A percentile compares a stretch with the other conserved stretches of the same genome.
These are phyloP conservation scores for Gentiana straminea DNA, from an alignment of 257 asterid genomes.

Conservation along the genomic window DNA sequence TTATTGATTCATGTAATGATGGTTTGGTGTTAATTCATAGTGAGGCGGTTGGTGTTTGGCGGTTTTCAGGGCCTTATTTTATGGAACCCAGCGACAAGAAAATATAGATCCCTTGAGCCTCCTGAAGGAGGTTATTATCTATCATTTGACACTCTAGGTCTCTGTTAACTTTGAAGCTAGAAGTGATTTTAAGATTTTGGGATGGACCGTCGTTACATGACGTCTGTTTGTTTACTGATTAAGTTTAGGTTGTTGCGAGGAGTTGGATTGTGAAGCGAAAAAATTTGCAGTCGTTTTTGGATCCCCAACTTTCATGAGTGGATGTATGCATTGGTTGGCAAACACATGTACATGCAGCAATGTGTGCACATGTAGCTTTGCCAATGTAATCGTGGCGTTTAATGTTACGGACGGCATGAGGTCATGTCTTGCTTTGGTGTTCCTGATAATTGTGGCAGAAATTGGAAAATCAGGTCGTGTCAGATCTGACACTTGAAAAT, in stretches of 20 bases:
- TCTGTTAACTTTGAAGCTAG: not conserved
- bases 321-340: conserved; percentile 4
- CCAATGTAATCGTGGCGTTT: not conserved
- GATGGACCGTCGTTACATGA: too few relatives aligned
- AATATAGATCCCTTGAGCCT: not conserved
- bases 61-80: not conserved
- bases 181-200: not conserved
- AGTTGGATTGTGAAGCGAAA: not conserved
- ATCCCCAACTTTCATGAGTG: not conserved
- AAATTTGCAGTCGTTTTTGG: not conserved
- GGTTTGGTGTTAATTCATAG: too few relatives aligned
- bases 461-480: too few relatives aligned
- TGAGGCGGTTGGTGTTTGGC: not conserved
- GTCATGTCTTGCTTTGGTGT: not conserved
- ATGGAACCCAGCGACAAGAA: conserved; percentile 1
- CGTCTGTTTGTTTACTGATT: not conserved
- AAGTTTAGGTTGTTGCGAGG: not conserved
- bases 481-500: too few relatives aligned
- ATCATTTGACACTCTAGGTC: not conserved
- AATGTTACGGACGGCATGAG: not conserved
- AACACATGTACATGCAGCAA: too few relatives aligned
- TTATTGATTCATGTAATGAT: not conserved
- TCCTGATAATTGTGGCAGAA: not conserved
- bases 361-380: too few relatives aligned
- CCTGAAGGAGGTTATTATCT: too few relatives aligned